Base-by-base conservation (phyloP, 129 eudicot genomes). In the Logfia minima region DNA sequence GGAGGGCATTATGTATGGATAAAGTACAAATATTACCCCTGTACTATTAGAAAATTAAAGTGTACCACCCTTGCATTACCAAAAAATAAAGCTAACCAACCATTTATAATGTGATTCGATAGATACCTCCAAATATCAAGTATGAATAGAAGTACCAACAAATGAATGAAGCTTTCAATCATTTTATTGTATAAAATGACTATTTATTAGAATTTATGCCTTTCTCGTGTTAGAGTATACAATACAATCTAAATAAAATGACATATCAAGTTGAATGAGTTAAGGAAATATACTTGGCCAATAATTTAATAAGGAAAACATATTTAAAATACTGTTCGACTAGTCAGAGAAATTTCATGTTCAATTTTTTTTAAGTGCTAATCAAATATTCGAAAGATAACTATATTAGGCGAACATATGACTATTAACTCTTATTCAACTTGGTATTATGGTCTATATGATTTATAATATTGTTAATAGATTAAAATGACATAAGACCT, bases 1-100 rank as follows among this genome's bases (percentile, higher is more conserved):
- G 24, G 78, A 70, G 77, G 41, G 74, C 77, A 75, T 48, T 75
- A 75, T 77, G 62, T 63, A 68, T 75, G 52, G 6, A 65, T 28
- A 64, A 16, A 63, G 62, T 70, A 64, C 74, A 29, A 2, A 61
- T 4, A 73, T 17, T 16, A 68, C 71, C 75, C 75, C 59, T 67
- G 10, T 17, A 75, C 34, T 68, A n/a, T 60, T 37, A 41, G 13
- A 17, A 31, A 60, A 19, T 58, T 28, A 4, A 61, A 70, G 23
- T 2, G 48, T 28, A 1, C 64, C 1, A 45, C 71, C 82, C 77
- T 61, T 65, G 0, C 1, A 66, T n/a, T 71, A 17, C 3, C 0
- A 48, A 48, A 45, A 13, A n/a, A 13, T 48, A 10, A 41, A 41
- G 48, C 48, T 41, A 8, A 2, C 14, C 48, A 41, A 0, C 17